Base-by-base conservation (phyloP, 306 rosid genomes). In the Malus domestica region DNA sequence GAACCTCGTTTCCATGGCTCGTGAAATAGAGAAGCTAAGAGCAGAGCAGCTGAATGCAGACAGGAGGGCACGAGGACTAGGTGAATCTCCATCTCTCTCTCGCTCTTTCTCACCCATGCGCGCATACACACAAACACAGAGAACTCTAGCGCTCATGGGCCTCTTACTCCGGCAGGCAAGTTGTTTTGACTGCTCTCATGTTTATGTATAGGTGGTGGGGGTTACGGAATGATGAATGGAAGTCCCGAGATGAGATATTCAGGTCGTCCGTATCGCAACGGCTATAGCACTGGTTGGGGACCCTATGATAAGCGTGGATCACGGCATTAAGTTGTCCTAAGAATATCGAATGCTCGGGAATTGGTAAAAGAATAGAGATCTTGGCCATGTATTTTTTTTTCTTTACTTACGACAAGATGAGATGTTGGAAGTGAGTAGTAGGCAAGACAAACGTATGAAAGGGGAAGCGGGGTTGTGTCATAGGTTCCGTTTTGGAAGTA, bases 1-100 rank as follows among this genome's bases (percentile, higher is more conserved):
- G 49, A 85, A 83, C 65, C 84, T 85, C 10, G 55, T 82, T 76
- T 85, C 85, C 25, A 85, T 87, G 87, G 91, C 87, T 73, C 83
- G 83, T 65, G 89, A 85, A 80, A 70, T 85, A 59, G 91, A 85
- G 76, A 75, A 73, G 71, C 73, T 82, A 42, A 76, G 87, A 15
- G 79, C 84, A 45, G 82, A 87, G 74, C 79, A 65, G 76, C 76
- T 71, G 49, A 86, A 70, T 71, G 51, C 65, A 49, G 84, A 79
- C 66, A 64, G 80, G 68, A 83, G 76, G 66, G 63, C 69, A 23
- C 64, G 73, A 27, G 85, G 80, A 49, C 64, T 44, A 70, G 89
- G 89, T 86, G 68, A 72, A 15, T 64, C 77, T 74, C 77, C 72
- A 54, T 38, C 49, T 70, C 40, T 77, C 82, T 68, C 27, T 19